Evolutionary conservation across 2,329 filamentous ascomycete genomes (phyloP), one percentile per base, ranked within the genome.

Genomic region (Fusarium redolens): DNA sequence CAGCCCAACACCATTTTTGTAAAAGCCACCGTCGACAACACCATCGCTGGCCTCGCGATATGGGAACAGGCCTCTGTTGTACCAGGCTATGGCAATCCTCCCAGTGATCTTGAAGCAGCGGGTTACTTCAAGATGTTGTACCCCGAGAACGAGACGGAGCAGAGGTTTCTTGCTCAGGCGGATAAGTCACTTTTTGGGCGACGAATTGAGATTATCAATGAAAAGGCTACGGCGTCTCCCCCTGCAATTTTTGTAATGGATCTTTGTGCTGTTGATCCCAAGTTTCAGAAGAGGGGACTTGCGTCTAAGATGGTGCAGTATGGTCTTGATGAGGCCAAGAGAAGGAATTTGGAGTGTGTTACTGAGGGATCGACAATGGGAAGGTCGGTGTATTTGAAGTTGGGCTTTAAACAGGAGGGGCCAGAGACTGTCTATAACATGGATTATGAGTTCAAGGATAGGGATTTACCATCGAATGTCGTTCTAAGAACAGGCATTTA

Each of bases 11-110:
- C 83, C 2, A 60, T 89, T 3, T 89, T 87, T 68, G 80, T 90
- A 67, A 89, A 89, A 68, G 88, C 87, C 4, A 88, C 85, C 0
- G 51, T 89, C 3, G 72, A 82, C 3, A 77, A 78, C 44, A 58
- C 71, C 13, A 81, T 89, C n/a, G 88, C 81, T 14, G 89, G 88
- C 20, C 66, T 87, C 33, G 87, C 88, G 5, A 85, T 89, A 61
- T 91, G 89, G 89, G 74, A 81, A 13, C 88, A 90, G 70, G 77
- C 81, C 0, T 89, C 88, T 0, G 78, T 81, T 11, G 83, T 89
- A 0, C 80, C 83, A 4, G 88, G 87, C 17, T 76, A 83, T 54
- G 88, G 88, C 17, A 84, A 86, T 31, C 69, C 65, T 30, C 83
- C 80, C 3, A 33, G 62, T 80, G 25, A 84, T 25, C 72, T 85